phyloP scores from a whole-genome alignment of 257 asterid genomes.

The Nemophila menziesii region DNA sequence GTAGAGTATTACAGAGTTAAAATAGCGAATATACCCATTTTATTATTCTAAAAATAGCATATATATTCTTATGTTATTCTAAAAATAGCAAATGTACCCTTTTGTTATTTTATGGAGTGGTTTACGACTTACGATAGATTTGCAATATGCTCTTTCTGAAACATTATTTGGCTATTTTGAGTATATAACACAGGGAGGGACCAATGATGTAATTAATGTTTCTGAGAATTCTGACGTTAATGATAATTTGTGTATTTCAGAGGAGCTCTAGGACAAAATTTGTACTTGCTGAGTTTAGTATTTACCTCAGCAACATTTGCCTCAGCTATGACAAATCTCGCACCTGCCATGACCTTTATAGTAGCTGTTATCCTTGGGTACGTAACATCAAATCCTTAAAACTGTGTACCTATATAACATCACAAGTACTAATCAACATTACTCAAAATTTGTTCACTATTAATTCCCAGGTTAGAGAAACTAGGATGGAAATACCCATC shows the following conservation, averaged over 20 bases:
- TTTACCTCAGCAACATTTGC: slow-evolving; percentile 52
- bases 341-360: slow-evolving; percentile 55
- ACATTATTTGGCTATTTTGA: not conserved
- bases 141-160: too few species aligned
- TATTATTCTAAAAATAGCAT: too few species aligned
- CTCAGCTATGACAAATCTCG: slow-evolving; percentile 55
- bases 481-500: slow-evolving; percentile 41
- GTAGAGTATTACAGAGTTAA: too few species aligned
- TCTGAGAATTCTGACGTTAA: too few species aligned
- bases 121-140: too few species aligned
- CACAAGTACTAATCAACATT: not conserved
- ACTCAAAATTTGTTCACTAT: not conserved
- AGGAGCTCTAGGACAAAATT: slow-evolving; percentile 57
- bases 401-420: not conserved
- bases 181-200: too few species aligned
- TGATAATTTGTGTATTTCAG: slow-evolving; percentile 20
- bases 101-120: too few species aligned
- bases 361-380: slow-evolving; percentile 43
- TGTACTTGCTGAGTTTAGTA: slow-evolving; percentile 30
- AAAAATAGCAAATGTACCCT: too few species aligned
- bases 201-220: too few species aligned
- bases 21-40: too few species aligned
- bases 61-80: too few species aligned
- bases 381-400: not conserved
- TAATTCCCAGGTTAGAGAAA: slow-evolving; percentile 41